Evolutionary conservation across 345 rosid genomes (phyloP).

Genomic region (Eucalyptus tenuipes): DNA sequence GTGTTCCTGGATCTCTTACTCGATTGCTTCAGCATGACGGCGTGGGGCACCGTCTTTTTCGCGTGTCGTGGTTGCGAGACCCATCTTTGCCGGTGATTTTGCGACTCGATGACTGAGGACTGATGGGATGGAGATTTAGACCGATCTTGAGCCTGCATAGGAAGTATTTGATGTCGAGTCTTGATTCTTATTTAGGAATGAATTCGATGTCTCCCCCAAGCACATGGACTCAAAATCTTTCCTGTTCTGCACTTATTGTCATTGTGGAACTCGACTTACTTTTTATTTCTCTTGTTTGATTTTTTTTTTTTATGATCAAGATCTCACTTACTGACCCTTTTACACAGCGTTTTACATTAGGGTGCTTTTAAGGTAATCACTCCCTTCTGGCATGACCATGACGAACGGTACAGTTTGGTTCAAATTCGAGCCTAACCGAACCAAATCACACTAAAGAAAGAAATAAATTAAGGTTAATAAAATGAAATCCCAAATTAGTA

Average conservation of each 20-base stretch:
- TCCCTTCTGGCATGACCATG: neutral
- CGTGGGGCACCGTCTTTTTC: neutral
- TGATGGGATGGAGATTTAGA: neutral
- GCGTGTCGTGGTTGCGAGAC: fast-evolving
- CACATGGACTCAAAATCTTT: neutral
- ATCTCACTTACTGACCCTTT: neutral
- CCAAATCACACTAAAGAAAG: neutral
- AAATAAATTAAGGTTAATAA: neutral
- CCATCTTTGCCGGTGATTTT: neutral
- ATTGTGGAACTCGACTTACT: fast-evolving
- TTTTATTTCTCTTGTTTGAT: neutral
- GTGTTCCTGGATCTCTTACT: neutral
- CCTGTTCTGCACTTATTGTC: neutral
- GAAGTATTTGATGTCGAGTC: neutral
- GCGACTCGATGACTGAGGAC: neutral
- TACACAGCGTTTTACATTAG: neutral
- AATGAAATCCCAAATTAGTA: too few relatives aligned
- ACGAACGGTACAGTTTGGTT: neutral
- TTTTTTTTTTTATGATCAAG: neutral
- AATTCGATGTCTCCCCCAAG: neutral
- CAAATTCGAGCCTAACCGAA: neutral
- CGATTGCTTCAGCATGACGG: neutral
- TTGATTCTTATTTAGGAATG: neutral
- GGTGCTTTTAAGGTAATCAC: neutral
- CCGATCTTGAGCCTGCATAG: neutral